Conservation (phyloP, 768 basidiomycete species). For the Trametes meyenii region DNA sequence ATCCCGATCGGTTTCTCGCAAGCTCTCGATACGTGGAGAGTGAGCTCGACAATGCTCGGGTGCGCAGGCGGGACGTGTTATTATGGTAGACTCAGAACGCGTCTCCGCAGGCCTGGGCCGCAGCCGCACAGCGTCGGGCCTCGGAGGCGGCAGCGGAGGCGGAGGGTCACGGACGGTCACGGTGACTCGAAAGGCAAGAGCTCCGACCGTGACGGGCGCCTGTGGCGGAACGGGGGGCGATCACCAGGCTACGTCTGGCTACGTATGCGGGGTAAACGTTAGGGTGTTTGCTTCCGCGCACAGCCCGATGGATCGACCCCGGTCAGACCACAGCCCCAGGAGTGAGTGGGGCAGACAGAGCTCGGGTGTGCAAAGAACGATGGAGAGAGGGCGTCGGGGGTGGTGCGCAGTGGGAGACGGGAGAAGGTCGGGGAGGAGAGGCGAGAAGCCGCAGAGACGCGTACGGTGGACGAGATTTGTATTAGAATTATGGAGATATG, state of each 20-base stretch:
- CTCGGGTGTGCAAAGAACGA: not conserved
- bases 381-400: not conserved
- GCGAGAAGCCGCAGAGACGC: conserved; percentile 11
- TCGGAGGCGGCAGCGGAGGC: not conserved
- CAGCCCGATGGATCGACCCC: conserved; percentile 3
- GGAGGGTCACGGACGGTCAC: not conserved
- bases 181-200: conserved; percentile 13
- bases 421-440: conserved; percentile 13
- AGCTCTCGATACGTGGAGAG: too few species aligned
- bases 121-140: not conserved
- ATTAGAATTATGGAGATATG: conserved; percentile 18
- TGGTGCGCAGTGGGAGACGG: conserved; percentile 2
- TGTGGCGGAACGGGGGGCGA: conserved; percentile 14
- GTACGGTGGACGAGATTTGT: conserved; percentile 10
- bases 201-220: conserved; percentile 12
- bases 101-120: too few species aligned
- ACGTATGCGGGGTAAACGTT: conserved; percentile 15
- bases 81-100: too few species aligned
- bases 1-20: too few species aligned
- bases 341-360: not conserved
- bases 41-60: too few species aligned
- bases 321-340: not conserved
- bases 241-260: conserved; percentile 15
- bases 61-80: too few species aligned
- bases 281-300: conserved; percentile 22